Conservation (phyloP, 192 early-diverging fungal genomes). For the Backusella psychrophila region DNA sequence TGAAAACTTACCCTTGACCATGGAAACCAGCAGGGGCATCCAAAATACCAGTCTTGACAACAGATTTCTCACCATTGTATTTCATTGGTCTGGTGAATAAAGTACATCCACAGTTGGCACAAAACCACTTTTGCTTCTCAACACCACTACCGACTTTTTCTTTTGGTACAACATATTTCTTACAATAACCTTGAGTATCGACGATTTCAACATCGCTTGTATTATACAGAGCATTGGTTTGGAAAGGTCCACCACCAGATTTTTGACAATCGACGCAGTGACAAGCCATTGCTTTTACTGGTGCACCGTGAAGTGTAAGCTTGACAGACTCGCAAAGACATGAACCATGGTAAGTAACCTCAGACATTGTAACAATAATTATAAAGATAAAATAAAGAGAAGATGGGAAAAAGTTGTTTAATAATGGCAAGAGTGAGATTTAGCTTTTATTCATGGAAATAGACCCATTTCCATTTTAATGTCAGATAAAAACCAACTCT, state of each 20-base stretch:
- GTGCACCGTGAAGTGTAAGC: constrained; percentile 3
- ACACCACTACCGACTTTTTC: constrained; percentile 12
- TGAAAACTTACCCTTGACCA: background rate
- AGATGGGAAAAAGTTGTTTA: background rate
- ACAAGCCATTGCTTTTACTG: constrained; percentile 11
- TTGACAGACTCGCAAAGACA: constrained; percentile 14
- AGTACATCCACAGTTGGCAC: constrained; percentile 19
- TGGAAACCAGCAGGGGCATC: constrained; percentile 4
- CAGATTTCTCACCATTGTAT: constrained; percentile 17
- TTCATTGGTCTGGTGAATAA: constrained; percentile 20
- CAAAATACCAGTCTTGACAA: constrained; percentile 20
- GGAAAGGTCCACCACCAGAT: constrained; percentile 15
- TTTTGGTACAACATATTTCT: constrained; percentile 9
- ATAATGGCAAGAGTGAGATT: background rate
- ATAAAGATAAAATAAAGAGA: background rate
- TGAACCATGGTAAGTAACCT: background rate
- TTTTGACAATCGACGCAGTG: constrained; percentile 19
- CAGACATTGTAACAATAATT: background rate
- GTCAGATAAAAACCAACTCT: background rate
- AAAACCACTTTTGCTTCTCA: constrained; percentile 17
- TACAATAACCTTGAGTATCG: constrained; percentile 1
- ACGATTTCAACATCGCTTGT: background rate
- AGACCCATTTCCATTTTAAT: background rate
- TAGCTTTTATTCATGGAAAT: background rate
- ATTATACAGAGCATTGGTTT: constrained; percentile 15